phyloP scores from a whole-genome alignment of 2,329 filamentous ascomycete species.

The Pleomassaria siparia region DNA sequence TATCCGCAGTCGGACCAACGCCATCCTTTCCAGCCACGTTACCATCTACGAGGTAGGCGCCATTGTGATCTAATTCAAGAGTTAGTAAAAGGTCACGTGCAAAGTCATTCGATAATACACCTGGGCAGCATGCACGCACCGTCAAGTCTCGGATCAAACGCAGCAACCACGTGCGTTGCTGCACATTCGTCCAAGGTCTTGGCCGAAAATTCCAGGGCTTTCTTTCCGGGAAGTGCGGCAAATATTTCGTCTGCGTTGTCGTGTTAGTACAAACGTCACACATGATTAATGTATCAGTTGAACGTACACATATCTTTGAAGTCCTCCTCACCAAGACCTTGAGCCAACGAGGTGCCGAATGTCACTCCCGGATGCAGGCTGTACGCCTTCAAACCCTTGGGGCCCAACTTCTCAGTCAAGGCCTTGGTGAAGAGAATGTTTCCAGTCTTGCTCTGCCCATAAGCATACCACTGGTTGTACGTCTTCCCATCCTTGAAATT shows the following conservation, averaged over 20 bases:
- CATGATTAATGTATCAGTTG: background rate
- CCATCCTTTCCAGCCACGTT: constrained; percentile 17
- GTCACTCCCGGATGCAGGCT: constrained; percentile 34
- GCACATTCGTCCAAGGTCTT: constrained; percentile 32
- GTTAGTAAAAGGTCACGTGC: background rate
- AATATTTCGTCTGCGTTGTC: background rate
- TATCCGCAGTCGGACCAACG: constrained; percentile 21
- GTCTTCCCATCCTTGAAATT: constrained; percentile 46
- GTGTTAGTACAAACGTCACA: background rate
- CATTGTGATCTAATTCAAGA: constrained; percentile 20
- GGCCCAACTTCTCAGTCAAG: constrained; percentile 24
- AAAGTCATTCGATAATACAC: background rate
- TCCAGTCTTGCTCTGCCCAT: constrained; percentile 56
- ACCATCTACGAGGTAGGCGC: constrained; percentile 28
- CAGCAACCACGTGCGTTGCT: constrained; percentile 33
- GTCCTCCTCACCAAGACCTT: constrained; percentile 23
- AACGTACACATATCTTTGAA: constrained; percentile 18
- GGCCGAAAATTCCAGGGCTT: constrained; percentile 13
- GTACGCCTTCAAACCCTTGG: constrained; percentile 25
- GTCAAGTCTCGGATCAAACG: constrained; percentile 30
- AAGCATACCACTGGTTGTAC: constrained; percentile 49
- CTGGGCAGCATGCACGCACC: constrained; percentile 3
- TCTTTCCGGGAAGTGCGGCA: background rate
- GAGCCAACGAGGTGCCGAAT: constrained; percentile 25
- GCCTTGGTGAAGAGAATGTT: constrained; percentile 44